Base-by-base conservation (phyloP, 306 rosid genomes). In the Oxytropis ochrocephala region DNA sequence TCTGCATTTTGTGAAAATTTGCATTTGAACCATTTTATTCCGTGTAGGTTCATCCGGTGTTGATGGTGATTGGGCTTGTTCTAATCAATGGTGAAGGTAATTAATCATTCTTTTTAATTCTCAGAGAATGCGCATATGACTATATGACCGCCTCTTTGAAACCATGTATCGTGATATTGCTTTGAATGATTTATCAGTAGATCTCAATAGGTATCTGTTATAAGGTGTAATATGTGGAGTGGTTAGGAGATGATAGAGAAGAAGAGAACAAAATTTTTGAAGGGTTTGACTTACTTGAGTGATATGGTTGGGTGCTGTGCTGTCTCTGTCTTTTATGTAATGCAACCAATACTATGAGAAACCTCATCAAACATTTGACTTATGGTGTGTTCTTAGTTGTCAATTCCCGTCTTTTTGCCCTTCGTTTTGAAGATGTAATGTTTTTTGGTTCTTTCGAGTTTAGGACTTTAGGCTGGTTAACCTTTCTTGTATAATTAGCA, bases 71-170 rank as follows among this genome's bases (percentile, higher is more conserved):
- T 29, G 86, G 86, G 39, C 81, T 82, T 60, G 74, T 82, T 80
- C 76, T 82, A 4, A 75, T 82, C 58, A 84, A 75, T 63, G 97
- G 99, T 16, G 96, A 91, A 95, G 97, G 99, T 58, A 86, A 83
- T 73, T 86, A 83, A 50, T 55, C 5, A 16, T 5, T 48, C 41
- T 42, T 64, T 55, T 18, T 54, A 8, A 14, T 59, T 36, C 64
- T 72, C 4, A 7, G 9, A 16, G 11, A 11, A n/a, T 32, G 47
- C 50, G 33, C 53, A 16, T 43, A 46, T 35, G 29, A 24, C 29
- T 24, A 24, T 24, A 24, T 24, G 29, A 24, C 29, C 3, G 27
- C 53, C 61, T 19, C 9, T 55, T 6, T 27, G n/a, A 67, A 73
- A 73, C 50, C 11, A 33, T 50, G 30, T 55, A 6, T 53, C 21